These are phyloP conservation scores for Metarhizium humberi DNA, from an alignment of 2,329 filamentous ascomycete genomes.

Conservation along the genomic window DNA sequence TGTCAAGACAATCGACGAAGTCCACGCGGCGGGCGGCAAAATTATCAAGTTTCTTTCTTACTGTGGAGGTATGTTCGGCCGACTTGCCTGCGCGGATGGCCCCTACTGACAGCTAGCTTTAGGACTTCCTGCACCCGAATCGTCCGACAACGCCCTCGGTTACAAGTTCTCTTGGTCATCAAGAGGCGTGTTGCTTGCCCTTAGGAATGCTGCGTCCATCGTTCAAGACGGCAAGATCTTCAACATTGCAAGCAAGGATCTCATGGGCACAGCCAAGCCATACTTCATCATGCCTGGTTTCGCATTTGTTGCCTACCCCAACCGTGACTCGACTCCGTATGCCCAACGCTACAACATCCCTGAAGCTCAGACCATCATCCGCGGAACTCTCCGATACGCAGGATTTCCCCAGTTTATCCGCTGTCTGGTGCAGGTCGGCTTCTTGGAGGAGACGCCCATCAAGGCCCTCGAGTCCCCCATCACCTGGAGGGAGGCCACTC, in stretches of 20 bases:
- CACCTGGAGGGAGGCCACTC: constrained; percentile 77
- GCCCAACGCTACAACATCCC: constrained; percentile 85
- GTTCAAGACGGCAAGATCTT: constrained; percentile 71
- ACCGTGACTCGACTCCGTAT: constrained; percentile 84
- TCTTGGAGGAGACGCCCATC: constrained; percentile 64
- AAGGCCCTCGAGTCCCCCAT: constrained; percentile 57
- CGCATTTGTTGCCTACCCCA: constrained; percentile 85
- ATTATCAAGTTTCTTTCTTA: constrained; percentile 73
- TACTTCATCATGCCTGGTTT: constrained; percentile 85
- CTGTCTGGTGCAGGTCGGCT: constrained; percentile 79
- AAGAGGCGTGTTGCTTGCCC: constrained; percentile 78
- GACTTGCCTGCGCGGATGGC: neutral
- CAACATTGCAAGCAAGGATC: constrained; percentile 50
- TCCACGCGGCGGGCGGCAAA: constrained; percentile 83
- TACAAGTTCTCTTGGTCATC: constrained; percentile 79
- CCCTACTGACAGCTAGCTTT: neutral
- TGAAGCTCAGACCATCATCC: constrained; percentile 81
- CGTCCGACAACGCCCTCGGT: constrained; percentile 79
- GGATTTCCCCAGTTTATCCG: constrained; percentile 90
- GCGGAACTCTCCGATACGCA: constrained; percentile 73
- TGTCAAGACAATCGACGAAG: constrained; percentile 77
- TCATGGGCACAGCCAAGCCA: constrained; percentile 83
- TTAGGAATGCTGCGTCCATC: constrained; percentile 77
- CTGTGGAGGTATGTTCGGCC: constrained; percentile 46
- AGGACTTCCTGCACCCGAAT: constrained; percentile 61